Evolutionary conservation across 2,329 filamentous ascomycete genomes (phyloP), one percentile per base, ranked within the genome.

Genomic region (Apiospora rasikravindrae): DNA sequence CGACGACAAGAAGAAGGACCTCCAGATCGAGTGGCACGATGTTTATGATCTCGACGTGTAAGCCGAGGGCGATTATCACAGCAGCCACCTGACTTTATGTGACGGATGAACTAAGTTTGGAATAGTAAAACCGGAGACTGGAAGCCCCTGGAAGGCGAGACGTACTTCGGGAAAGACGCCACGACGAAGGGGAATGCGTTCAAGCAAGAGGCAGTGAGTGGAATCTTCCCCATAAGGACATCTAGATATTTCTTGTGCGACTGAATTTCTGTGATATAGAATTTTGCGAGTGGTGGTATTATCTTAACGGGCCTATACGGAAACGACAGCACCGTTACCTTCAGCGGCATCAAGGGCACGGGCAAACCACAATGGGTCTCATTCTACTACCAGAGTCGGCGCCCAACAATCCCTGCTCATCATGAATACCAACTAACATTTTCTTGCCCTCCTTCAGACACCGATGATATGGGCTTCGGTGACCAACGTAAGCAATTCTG

Each of bases 381-480:
- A 0, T 89, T 89, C 77, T 86, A 89, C 77, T 88, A 89, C 74
- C 87, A 89, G 73, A 89, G 79, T 80, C 53, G 74, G 76, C 70
- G 29, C 37, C 3, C 6, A 19, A 4, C 51, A 19, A 14, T 26
- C 51, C 26, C 16, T 10, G 26, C 19, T 8, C 11, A 3, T 61
- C 29, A 16, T 61, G 14, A 49, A 37, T 16, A 14, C 10, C 37
- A n/a, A 47, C 66, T 68, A 24, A 37, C 67, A n/a, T 37, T 69
- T 13, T 14, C n/a, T 51, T n/a, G 6, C 13, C 33, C 22, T 7
- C 14, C n/a, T 44, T 40, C 19, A 80, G 79, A 90, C 78, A 89
- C 83, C 2, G 88, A 90, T 69, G 88, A 90, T 72, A 89, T 90
- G 87, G 88, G 88, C 2, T 90, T 88, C 71, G 88, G 88, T 0